phyloP scores from a whole-genome alignment of 2,329 filamentous ascomycete genomes.

The Aschersonia sp. region DNA sequence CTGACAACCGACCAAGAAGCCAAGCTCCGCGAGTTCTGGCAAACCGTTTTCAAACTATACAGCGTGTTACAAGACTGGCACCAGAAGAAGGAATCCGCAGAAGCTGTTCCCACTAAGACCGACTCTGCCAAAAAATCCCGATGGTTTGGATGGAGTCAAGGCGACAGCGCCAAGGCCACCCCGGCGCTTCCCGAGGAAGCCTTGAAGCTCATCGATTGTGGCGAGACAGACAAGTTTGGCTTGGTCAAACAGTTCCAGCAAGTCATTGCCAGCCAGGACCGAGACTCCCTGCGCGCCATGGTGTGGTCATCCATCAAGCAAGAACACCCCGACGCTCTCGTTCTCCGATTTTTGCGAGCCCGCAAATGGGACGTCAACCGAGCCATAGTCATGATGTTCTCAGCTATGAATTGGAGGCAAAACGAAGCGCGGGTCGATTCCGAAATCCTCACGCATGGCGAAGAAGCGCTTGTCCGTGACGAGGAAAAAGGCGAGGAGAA shows the following conservation, averaged over 20 bases:
- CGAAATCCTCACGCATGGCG: slow-evolving; percentile 17
- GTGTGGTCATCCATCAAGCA: slow-evolving; percentile 6
- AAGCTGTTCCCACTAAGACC: background rate
- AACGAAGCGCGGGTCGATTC: slow-evolving; percentile 16
- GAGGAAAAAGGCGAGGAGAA: slow-evolving; percentile 11
- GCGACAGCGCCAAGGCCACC: background rate
- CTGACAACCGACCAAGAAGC: slow-evolving; percentile 10
- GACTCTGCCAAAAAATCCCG: slow-evolving; percentile 4
- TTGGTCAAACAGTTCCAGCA: slow-evolving; percentile 4
- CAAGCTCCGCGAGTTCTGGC: slow-evolving; percentile 12
- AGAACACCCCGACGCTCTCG: slow-evolving; percentile 22
- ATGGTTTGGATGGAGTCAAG: slow-evolving; percentile 3
- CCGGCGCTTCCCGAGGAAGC: slow-evolving; percentile 2
- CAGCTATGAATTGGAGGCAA: slow-evolving; percentile 21
- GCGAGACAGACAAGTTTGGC: slow-evolving; percentile 3
- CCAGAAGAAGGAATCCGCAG: background rate
- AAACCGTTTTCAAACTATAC: slow-evolving; percentile 8
- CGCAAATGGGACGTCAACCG: slow-evolving; percentile 25
- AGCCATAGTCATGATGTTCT: slow-evolving; percentile 22
- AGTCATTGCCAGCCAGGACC: slow-evolving; percentile 2
- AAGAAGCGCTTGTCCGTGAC: slow-evolving; percentile 13
- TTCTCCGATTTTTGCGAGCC: slow-evolving; percentile 24
- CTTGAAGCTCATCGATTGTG: slow-evolving; percentile 3
- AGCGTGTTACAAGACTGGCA: slow-evolving; percentile 4
- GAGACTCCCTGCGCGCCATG: slow-evolving; percentile 4